These are phyloP conservation scores for Hypoxylon subgilvum DNA, from an alignment of 495 filamentous ascomycete genomes.

Conservation along the genomic window DNA sequence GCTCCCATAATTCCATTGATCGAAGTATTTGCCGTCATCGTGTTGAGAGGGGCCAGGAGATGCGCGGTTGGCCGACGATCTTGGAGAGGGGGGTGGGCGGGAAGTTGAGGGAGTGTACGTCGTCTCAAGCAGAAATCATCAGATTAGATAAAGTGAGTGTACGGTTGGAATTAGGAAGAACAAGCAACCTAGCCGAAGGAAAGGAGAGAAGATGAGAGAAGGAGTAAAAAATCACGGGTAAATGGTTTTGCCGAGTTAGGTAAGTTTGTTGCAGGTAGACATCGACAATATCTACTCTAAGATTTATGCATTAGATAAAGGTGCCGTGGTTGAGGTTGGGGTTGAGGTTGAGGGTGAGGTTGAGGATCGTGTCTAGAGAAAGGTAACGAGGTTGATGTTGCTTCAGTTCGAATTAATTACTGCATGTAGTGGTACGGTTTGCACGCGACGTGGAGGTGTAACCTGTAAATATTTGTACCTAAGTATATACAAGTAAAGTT, in stretches of 20 bases:
- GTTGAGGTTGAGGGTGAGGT: no score
- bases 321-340: conserved; percentile 21
- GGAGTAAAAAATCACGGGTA: background rate
- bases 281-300: no score
- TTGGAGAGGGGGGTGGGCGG: conserved; percentile 35
- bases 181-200: conserved; percentile 5
- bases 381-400: conserved; percentile 20
- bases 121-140: conserved; percentile 41
- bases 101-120: conserved; percentile 29
- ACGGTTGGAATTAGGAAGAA: conserved; percentile 6
- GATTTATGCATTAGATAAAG: conserved; percentile 15
- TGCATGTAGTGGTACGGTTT: conserved; percentile 20
- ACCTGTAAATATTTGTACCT: conserved; percentile 9
- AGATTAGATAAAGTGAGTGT: conserved; percentile 11
- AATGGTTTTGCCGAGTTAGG: background rate
- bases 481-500: background rate
- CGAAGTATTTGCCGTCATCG: conserved; percentile 33
- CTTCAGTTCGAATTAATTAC: conserved; percentile 17
- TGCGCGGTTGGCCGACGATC: conserved; percentile 36
- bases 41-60: conserved; percentile 13
- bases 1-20: conserved; percentile 44
- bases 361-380: conserved; percentile 6
- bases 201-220: background rate
- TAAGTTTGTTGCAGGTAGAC: background rate
- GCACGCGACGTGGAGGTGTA: conserved; percentile 20